A percentile compares a stretch with the other conserved stretches of the same genome.
These are phyloP conservation scores for Pyrenophora teres DNA, from an alignment of 2,329 filamentous ascomycete genomes.

Conservation along the genomic window DNA sequence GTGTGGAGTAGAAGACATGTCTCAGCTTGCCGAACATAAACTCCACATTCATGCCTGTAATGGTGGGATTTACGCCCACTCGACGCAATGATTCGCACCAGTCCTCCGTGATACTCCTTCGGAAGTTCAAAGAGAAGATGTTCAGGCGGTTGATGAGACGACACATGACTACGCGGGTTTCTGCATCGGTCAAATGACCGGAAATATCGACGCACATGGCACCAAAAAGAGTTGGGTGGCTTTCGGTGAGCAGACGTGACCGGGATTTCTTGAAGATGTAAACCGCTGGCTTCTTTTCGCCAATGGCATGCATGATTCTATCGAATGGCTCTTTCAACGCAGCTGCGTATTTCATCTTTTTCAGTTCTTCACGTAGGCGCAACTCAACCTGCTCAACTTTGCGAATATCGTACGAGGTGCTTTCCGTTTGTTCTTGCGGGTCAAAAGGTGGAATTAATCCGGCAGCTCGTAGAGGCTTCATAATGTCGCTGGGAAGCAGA, in stretches of 20 bases:
- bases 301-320: conserved; percentile 11
- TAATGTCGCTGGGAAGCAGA: conserved; percentile 34
- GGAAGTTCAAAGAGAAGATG: conserved; percentile 1
- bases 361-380: conserved; percentile 16
- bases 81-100: conserved; percentile 16
- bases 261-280: conserved; percentile 16
- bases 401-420: conserved; percentile 7
- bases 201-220: conserved; percentile 26
- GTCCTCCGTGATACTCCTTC: background rate
- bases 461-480: conserved; percentile 28
- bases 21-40: conserved; percentile 29
- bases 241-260: conserved; percentile 22
- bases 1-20: conserved; percentile 12
- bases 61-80: conserved; percentile 29
- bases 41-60: conserved; percentile 28
- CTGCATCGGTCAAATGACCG: conserved; percentile 27
- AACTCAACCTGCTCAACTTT: conserved; percentile 28
- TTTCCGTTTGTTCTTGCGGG: background rate
- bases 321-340: conserved; percentile 1
- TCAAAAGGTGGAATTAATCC: conserved; percentile 24
- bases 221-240: conserved; percentile 18
- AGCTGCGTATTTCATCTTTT: conserved; percentile 12
- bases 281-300: conserved; percentile 3
- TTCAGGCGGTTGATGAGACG: conserved; percentile 21
- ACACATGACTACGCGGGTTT: conserved; percentile 29